Conservation (phyloP, 2,329 filamentous ascomycete genomes). For the Arthroderma uncinatum region DNA sequence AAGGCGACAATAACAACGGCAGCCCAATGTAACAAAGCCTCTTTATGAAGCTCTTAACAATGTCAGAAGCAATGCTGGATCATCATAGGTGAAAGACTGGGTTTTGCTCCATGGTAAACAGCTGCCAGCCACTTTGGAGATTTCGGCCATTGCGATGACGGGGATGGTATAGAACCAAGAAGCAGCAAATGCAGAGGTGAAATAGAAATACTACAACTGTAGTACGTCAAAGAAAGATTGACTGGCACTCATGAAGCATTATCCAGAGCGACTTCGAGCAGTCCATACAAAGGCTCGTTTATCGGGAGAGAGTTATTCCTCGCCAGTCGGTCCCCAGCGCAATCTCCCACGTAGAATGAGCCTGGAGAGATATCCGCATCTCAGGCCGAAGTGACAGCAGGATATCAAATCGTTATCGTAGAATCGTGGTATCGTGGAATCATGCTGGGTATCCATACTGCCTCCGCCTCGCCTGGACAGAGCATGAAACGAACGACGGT, state of each 20-base stretch:
- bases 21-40: not conserved
- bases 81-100: not conserved
- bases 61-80: not conserved
- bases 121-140: not conserved
- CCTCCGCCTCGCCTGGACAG: no score
- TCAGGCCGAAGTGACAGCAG: not conserved
- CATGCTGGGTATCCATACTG: not conserved
- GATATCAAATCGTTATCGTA: no score
- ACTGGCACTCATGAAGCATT: no score
- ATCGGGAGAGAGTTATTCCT: not conserved
- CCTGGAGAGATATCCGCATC: not conserved
- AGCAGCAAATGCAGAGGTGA: not conserved
- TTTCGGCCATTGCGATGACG: not conserved
- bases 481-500: no score
- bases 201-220: not conserved
- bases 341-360: not conserved
- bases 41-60: not conserved
- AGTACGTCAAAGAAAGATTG: not conserved
- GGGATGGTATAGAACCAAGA: not conserved
- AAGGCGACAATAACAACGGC: not conserved
- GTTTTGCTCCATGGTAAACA: not conserved
- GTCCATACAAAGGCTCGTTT: no score
- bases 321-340: not conserved
- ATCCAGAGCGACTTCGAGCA: no score
- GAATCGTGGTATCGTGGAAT: not conserved